These are phyloP conservation scores for Edaphochlamys debaryana DNA, from an alignment of 139 green algal genomes.

Conservation along the genomic window DNA sequence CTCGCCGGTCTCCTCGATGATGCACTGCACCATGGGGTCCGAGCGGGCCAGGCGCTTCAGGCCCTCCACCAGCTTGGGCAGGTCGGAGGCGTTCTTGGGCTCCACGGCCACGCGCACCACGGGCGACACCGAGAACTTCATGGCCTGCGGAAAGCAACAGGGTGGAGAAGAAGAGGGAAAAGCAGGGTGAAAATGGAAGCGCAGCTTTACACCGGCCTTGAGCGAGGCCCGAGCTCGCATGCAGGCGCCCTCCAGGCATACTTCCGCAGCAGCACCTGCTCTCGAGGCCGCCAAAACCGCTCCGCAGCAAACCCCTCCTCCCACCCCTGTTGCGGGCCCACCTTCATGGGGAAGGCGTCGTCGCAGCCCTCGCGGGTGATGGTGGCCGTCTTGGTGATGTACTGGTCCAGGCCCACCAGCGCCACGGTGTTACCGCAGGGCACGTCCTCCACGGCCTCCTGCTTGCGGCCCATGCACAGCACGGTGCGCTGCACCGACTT, in stretches of 20 bases:
- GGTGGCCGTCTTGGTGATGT: constrained; percentile 99
- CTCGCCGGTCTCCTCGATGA: constrained; percentile 99
- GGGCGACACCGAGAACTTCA: constrained; percentile 99
- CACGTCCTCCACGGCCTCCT: constrained; percentile 98
- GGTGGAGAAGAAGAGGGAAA: too few relatives aligned
- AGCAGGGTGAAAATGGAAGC: too few relatives aligned
- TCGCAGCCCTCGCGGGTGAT: constrained; percentile 88
- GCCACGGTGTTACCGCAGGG: constrained; percentile 99
- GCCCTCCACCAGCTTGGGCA: constrained; percentile 99
- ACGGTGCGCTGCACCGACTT: constrained; percentile 99
- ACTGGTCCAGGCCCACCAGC: constrained; percentile 98
- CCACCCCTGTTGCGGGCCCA: too few relatives aligned
- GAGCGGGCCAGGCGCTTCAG: constrained; percentile 98
- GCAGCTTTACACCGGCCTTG: too few relatives aligned
- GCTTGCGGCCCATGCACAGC: constrained; percentile 98
- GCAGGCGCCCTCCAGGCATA: too few relatives aligned
- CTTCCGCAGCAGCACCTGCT: too few relatives aligned
- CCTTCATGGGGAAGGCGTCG: constrained; percentile 97
- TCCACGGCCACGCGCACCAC: constrained; percentile 86
- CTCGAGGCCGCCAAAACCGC: too few relatives aligned
- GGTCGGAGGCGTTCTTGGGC: constrained; percentile 93
- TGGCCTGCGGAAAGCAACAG: too few relatives aligned
- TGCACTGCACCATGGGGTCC: constrained; percentile 98
- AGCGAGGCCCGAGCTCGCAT: too few relatives aligned
- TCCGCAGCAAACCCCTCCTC: too few relatives aligned